These are phyloP conservation scores for Lasiosphaeria ovina DNA, from an alignment of 495 filamentous ascomycete species.

Conservation along the genomic window DNA sequence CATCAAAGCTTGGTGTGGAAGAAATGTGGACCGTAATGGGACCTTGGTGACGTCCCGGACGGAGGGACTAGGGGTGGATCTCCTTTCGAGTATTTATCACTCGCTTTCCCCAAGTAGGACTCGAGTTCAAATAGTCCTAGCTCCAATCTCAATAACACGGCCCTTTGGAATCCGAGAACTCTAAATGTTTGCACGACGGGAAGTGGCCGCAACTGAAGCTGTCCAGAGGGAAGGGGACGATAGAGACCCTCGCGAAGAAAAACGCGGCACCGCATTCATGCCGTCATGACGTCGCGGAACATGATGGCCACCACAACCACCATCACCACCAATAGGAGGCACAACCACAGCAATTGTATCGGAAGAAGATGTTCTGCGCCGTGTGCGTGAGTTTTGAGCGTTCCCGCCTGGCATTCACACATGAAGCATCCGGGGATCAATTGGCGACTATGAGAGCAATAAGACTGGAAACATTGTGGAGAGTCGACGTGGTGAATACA, in stretches of 20 bases:
- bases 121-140: background rate
- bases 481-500: too few relatives aligned
- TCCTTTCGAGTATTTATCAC: too few relatives aligned
- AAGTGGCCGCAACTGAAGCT: background rate
- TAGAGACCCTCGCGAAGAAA: background rate
- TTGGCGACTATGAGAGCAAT: too few relatives aligned
- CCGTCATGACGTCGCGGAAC: background rate
- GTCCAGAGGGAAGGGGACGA: background rate
- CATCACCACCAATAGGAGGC: slow-evolving; percentile 5
- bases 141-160: background rate
- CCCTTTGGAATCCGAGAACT: background rate
- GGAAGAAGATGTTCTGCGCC: slow-evolving; percentile 3
- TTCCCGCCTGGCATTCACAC: too few relatives aligned
- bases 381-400: background rate
- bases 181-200: background rate
- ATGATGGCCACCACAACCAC: slow-evolving; percentile 1
- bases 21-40: too few relatives aligned
- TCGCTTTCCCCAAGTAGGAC: background rate
- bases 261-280: background rate
- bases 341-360: background rate
- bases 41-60: too few relatives aligned
- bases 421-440: too few relatives aligned
- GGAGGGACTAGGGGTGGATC: too few relatives aligned
- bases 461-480: too few relatives aligned
- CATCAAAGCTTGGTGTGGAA: too few relatives aligned